Evolutionary conservation across 2,329 filamentous ascomycete genomes (phyloP).

Genomic region (Graphilbum sp.): DNA sequence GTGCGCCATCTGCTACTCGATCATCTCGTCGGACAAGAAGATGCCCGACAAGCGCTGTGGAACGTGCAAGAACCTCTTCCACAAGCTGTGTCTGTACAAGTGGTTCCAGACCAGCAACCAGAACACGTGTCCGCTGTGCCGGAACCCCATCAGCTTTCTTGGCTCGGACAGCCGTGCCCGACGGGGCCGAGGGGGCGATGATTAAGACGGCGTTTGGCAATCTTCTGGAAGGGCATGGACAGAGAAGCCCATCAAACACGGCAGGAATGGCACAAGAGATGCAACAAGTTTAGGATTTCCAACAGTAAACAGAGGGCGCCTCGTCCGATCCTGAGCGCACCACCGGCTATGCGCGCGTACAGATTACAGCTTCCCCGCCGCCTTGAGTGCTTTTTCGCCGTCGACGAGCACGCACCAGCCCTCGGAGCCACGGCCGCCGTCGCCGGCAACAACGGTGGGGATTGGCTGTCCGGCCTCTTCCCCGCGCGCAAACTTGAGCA

Average conservation of each 20-base stretch:
- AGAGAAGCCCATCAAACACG: too few species aligned
- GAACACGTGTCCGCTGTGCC: constrained; percentile 81
- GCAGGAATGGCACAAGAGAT: too few species aligned
- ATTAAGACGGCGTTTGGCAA: too few species aligned
- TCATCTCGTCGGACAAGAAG: constrained; percentile 76
- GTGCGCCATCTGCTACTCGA: constrained; percentile 93
- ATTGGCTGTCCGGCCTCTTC: constrained; percentile 35
- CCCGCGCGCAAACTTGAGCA: constrained; percentile 47
- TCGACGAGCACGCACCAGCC: constrained; percentile 85
- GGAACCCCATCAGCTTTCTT: constrained; percentile 51
- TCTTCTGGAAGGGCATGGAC: too few species aligned
- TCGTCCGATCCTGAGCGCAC: too few species aligned
- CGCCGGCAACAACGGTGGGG: constrained; percentile 49
- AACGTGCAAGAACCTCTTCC: constrained; percentile 91
- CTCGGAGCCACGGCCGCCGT: constrained; percentile 48
- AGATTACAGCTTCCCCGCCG: constrained; percentile 34
- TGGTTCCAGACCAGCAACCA: constrained; percentile 94
- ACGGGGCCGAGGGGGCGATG: too few species aligned
- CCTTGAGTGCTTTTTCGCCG: constrained; percentile 48
- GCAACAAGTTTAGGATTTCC: too few species aligned
- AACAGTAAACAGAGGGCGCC: too few species aligned
- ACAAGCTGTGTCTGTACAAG: constrained; percentile 77
- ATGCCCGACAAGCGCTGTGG: constrained; percentile 82
- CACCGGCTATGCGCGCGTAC: too few species aligned
- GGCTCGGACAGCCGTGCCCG: too few species aligned